phyloP scores from a whole-genome alignment of 164 flowering plant genomes.

The Aristolochia contorta region DNA sequence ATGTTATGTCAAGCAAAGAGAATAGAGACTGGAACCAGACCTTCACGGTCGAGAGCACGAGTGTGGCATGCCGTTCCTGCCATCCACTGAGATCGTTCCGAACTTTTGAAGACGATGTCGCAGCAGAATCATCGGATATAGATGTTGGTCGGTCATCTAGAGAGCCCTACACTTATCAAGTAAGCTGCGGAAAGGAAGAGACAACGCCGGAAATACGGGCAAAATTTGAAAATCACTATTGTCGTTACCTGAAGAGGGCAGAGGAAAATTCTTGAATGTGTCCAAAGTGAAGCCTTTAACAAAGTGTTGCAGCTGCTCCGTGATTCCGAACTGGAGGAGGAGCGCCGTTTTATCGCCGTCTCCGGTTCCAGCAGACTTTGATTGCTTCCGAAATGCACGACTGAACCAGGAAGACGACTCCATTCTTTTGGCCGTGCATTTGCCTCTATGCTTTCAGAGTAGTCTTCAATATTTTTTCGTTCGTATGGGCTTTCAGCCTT shows the following conservation, averaged over 20 bases:
- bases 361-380: neutral
- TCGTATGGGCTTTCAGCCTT: too few relatives aligned
- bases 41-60: constrained; percentile 66
- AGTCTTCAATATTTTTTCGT: too few relatives aligned
- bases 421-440: neutral
- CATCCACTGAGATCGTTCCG: constrained; percentile 66
- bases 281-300: constrained; percentile 61
- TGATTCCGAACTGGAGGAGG: constrained; percentile 41
- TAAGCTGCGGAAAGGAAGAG: too few relatives aligned
- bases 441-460: too few relatives aligned
- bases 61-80: constrained; percentile 74
- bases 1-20: neutral
- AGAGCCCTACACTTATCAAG: too few relatives aligned
- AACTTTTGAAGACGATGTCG: constrained; percentile 20
- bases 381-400: constrained; percentile 21
- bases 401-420: constrained; percentile 44
- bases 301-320: constrained; percentile 38
- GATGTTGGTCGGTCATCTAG: too few relatives aligned
- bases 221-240: neutral
- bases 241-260: constrained; percentile 2
- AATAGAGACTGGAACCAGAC: constrained; percentile 13
- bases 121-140: too few relatives aligned
- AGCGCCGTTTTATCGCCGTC: constrained; percentile 8
- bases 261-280: constrained; percentile 54
- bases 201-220: neutral